Conservation (phyloP, 2,329 filamentous ascomycete species). For the Xylaria sp. region DNA sequence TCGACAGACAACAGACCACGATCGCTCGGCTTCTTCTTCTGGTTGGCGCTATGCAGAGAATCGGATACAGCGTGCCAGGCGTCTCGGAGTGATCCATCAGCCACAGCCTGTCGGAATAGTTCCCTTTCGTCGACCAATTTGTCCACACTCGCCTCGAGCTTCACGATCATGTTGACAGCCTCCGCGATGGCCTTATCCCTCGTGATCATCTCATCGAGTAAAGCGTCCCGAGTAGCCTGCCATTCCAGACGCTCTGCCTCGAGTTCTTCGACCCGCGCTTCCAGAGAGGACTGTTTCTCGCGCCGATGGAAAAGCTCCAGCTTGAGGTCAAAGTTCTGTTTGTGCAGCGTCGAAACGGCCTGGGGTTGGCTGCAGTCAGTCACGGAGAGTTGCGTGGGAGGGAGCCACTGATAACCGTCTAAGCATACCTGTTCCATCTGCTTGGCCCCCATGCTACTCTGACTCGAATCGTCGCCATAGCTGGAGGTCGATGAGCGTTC, state of each 20-base stretch:
- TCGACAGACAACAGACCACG: constrained; percentile 26
- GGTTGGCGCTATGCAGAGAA: constrained; percentile 19
- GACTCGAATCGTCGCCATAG: constrained; percentile 39
- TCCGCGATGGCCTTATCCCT: constrained; percentile 66
- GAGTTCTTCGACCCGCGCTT: constrained; percentile 51
- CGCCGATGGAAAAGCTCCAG: constrained; percentile 65
- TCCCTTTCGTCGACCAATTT: constrained; percentile 49
- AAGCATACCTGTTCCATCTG: constrained; percentile 59
- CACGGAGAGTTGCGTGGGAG: background rate
- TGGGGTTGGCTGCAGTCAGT: constrained; percentile 30
- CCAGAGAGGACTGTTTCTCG: constrained; percentile 56
- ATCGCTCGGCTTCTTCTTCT: constrained; percentile 24
- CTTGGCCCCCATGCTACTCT: constrained; percentile 56
- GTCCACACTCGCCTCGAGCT: constrained; percentile 56
- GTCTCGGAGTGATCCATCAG: constrained; percentile 34
- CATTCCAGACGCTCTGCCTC: constrained; percentile 50
- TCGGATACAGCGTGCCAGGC: constrained; percentile 31
- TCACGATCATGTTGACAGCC: constrained; percentile 63
- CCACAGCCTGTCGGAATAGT: constrained; percentile 48
- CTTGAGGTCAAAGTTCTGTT: constrained; percentile 74
- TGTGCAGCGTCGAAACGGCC: constrained; percentile 63
- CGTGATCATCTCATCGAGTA: constrained; percentile 58
- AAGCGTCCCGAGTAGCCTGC: constrained; percentile 52
- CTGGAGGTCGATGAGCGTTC: constrained; percentile 41
- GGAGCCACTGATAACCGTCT: background rate